Evolutionary conservation across 108 stramenopile species (phyloP).

Genomic region (Stephanodiscus minutulus): DNA sequence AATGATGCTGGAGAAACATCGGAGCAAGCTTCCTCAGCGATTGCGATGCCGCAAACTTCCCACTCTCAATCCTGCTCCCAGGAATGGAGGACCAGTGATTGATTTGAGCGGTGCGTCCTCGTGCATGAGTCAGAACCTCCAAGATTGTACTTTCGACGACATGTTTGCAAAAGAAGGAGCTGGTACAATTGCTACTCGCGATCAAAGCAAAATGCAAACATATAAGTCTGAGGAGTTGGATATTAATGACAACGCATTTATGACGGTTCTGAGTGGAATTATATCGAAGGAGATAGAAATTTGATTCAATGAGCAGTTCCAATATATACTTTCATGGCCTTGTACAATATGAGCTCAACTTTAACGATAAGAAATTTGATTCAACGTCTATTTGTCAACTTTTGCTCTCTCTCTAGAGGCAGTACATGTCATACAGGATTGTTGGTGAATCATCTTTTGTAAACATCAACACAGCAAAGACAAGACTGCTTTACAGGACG

Average conservation of each 20-base stretch:
- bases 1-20: conserved; percentile 21
- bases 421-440: no score
- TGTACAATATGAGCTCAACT: no score
- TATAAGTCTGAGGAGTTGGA: conserved; percentile 19
- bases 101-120: conserved; percentile 7
- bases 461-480: no score
- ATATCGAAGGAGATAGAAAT: background rate
- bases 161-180: conserved; percentile 3
- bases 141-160: background rate
- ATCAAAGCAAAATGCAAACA: background rate
- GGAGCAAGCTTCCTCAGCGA: conserved; percentile 14
- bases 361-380: no score
- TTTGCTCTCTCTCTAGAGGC: no score
- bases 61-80: conserved; percentile 2
- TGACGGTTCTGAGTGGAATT: conserved; percentile 11
- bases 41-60: conserved; percentile 13
- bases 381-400: no score
- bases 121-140: conserved; percentile 2
- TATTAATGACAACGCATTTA: conserved; percentile 16
- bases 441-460: no score
- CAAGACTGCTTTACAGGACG: no score
- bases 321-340: no score
- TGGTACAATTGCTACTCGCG: background rate
- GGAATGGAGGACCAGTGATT: conserved; percentile 6
- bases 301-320: background rate